A percentile compares a stretch with the other conserved stretches of the same genome.
These are phyloP conservation scores for Fomitopsis palustris DNA, from an alignment of 1,284 basidiomycete species.

Conservation along the genomic window DNA sequence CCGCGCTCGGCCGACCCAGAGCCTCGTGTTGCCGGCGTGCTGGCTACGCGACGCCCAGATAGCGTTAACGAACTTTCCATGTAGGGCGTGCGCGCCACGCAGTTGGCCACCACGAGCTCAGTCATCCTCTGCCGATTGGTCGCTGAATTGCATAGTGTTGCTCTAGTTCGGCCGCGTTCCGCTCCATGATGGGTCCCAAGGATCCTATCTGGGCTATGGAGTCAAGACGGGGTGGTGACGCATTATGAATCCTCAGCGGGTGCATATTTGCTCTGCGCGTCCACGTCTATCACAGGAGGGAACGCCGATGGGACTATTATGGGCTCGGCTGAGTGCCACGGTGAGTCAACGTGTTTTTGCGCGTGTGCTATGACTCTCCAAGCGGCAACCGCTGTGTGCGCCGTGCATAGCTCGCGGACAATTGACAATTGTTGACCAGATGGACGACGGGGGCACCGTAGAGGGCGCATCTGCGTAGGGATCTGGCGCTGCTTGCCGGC, in stretches of 20 bases:
- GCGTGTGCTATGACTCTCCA: neutral
- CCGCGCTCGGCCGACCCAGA: neutral
- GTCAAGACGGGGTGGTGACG: neutral
- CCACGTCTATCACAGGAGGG: neutral
- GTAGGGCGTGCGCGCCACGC: neutral
- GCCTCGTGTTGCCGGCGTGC: neutral
- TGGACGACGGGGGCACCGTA: neutral
- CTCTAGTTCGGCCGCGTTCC: neutral
- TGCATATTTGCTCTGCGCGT: neutral
- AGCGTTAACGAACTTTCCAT: neutral
- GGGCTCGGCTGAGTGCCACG: neutral
- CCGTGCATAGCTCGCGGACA: neutral
- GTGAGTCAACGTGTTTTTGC: constrained; percentile 3
- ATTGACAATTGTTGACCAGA: neutral
- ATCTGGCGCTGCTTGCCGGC: neutral
- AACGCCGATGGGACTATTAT: neutral
- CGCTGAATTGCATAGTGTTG: neutral
- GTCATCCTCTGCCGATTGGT: neutral
- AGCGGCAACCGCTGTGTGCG: neutral
- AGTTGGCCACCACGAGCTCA: neutral
- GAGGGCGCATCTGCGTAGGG: neutral
- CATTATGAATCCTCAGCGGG: neutral
- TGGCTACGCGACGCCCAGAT: neutral
- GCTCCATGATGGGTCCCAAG: neutral
- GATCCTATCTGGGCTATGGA: neutral